These are phyloP conservation scores for Neodidymelliopsis sp. DNA, from an alignment of 2,329 filamentous ascomycete species.

Conservation along the genomic window DNA sequence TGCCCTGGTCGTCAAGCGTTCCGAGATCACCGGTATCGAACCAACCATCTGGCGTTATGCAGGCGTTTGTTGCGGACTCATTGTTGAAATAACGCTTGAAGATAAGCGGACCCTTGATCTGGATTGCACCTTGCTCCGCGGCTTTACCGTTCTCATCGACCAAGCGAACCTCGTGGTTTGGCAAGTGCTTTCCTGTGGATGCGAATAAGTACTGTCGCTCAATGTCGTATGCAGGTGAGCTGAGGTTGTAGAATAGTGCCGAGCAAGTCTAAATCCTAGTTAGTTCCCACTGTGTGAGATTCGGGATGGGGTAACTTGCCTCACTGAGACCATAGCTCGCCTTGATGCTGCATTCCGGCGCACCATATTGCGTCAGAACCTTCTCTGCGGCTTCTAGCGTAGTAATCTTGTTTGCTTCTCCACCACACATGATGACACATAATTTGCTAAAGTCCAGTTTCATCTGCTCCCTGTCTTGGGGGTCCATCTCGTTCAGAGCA, in stretches of 20 bases:
- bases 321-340: slow-evolving; percentile 61
- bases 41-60: slow-evolving; percentile 32
- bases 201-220: slow-evolving; percentile 39
- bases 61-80: slow-evolving; percentile 28
- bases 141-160: slow-evolving; percentile 10
- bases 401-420: slow-evolving; percentile 54
- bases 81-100: slow-evolving; percentile 53
- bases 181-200: slow-evolving; percentile 51
- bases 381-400: slow-evolving; percentile 40
- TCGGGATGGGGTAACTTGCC: background rate
- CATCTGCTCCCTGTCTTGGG: background rate
- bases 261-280: slow-evolving; percentile 56
- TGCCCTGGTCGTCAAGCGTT: slow-evolving; percentile 31
- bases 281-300: background rate
- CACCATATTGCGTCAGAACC: slow-evolving; percentile 44
- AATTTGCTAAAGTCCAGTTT: slow-evolving; percentile 42
- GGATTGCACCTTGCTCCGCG: slow-evolving; percentile 30
- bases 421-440: slow-evolving; percentile 52
- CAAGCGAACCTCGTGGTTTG: slow-evolving; percentile 53
- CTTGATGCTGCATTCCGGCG: slow-evolving; percentile 44
- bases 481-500: slow-evolving; percentile 10
- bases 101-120: slow-evolving; percentile 40
- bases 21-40: slow-evolving; percentile 37
- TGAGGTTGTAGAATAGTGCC: slow-evolving; percentile 54
- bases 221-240: slow-evolving; percentile 54